Base-by-base conservation (phyloP, 2,329 filamentous ascomycete species). In the Periconia sp. region DNA sequence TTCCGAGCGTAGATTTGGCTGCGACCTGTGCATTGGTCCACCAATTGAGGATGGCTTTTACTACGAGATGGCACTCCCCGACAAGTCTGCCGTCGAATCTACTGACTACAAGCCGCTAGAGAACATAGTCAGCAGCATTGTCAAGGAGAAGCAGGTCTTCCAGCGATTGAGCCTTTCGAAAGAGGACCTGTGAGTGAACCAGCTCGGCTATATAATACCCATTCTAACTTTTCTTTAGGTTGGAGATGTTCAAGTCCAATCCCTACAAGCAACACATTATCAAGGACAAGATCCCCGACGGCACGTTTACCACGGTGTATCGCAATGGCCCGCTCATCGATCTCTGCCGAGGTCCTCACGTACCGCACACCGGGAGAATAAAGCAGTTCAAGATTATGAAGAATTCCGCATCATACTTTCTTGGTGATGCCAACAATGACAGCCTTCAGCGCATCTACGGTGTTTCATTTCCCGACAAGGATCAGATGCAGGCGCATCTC, bases 261-360 rank as follows among this genome's bases (percentile, higher is more conserved):
- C 94, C 94, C 71, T 97, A 96, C 79, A 97, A 99, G 82, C 85
- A 95, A 69, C 89, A 96, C 71, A 95, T 97, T 72, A 97, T 99
- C 75, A 87, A 90, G 60, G 88, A 91, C 77, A 91, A 95, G 73
- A 89, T 97, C 48, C 79, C 86, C 26, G 90, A 96, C 58, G 91
- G 90, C 58, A 92, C 90, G 42, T 89, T 82, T 67, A 95, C 90
- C 68, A 97, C 94, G 8, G 92, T 97, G 28, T 99, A 97, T 73
- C 85, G 90, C 52, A 95, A 91, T 64, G 94, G 94, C 45, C 91
- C 91, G 11, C 78, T 97, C 43, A 96, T 97, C 63, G 94, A 99
- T 81, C 77, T 97, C 52, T 97, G 94, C 78, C 84, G 91, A 69
- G 94, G 94, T 25, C 94, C 94, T 51, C 94, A 97, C 71, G 92